A percentile compares a stretch with the other conserved stretches of the same genome.
Evolutionary conservation across 176 grass and related monocot species (phyloP).

Genomic region (Oryza meyeriana): DNA sequence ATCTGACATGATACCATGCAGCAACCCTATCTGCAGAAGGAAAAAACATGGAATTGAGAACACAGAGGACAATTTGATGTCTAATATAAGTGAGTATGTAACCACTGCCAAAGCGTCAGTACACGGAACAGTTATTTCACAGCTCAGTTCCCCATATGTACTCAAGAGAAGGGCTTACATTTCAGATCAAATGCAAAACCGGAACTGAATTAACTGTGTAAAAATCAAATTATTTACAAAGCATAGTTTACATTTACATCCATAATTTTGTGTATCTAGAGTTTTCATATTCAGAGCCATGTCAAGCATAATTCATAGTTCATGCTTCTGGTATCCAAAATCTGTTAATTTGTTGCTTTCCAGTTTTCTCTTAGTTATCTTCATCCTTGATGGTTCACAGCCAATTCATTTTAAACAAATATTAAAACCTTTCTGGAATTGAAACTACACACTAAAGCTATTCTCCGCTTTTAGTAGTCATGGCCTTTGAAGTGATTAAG

Average conservation of each 20-base stretch:
- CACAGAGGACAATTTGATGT: background rate
- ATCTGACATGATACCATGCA: slow-evolving; percentile 90
- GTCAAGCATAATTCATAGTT: too few relatives aligned
- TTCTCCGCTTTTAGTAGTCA: background rate
- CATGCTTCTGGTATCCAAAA: background rate
- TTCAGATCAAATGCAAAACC: background rate
- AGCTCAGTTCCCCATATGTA: background rate
- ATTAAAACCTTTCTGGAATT: background rate
- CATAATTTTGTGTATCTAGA: background rate
- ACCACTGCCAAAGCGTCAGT: background rate
- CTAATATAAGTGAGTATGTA: background rate
- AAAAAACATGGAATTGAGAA: slow-evolving; percentile 7
- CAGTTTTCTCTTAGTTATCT: background rate
- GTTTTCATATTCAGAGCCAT: background rate
- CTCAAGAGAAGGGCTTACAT: background rate
- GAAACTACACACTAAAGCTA: background rate
- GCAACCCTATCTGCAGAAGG: slow-evolving; percentile 67
- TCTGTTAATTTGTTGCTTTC: background rate
- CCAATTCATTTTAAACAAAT: background rate
- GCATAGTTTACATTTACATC: background rate
- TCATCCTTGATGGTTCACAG: background rate
- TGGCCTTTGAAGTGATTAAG: background rate
- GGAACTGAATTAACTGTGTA: background rate
- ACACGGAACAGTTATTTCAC: background rate
- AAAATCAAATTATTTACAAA: background rate